Percentiles rank a stretch among this genome's conserved stretches.
Conservation (phyloP, 192 early-diverging fungal genomes). For the Gamsiella multidivaricata region DNA sequence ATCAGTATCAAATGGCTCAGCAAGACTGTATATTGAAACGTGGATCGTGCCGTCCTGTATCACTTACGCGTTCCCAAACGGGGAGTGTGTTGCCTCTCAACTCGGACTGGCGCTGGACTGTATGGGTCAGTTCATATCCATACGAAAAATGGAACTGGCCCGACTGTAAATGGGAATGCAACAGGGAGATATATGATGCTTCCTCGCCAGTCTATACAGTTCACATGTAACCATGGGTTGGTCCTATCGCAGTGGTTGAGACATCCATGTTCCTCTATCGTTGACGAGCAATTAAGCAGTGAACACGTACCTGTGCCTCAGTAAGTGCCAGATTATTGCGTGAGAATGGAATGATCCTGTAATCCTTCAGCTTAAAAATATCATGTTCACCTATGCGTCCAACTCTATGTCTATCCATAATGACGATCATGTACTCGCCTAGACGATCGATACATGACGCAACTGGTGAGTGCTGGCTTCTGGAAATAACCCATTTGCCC, state of each 20-base stretch:
- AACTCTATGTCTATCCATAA: conserved; percentile 72
- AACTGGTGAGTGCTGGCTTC: neutral
- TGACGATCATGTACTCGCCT: conserved; percentile 86
- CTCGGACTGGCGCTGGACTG: conserved; percentile 78
- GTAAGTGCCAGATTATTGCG: conserved; percentile 49
- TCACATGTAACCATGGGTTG: too few species aligned
- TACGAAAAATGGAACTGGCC: conserved; percentile 84
- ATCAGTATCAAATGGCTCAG: neutral
- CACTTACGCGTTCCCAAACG: conserved; percentile 67
- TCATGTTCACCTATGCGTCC: conserved; percentile 71
- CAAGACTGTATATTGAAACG: neutral
- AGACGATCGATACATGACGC: neutral
- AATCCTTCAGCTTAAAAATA: conserved; percentile 71
- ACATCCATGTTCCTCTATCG: too few species aligned
- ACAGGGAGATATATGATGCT: conserved; percentile 55
- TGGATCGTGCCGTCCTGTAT: neutral
- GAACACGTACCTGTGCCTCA: conserved; percentile 56
- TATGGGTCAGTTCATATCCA: conserved; percentile 87
- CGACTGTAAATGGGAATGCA: conserved; percentile 60
- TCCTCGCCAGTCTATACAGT: conserved; percentile 61
- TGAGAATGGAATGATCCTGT: conserved; percentile 64
- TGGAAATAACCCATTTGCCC: neutral
- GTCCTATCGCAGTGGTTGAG: too few species aligned
- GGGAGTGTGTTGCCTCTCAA: conserved; percentile 45
- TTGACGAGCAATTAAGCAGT: neutral